Evolutionary conservation across 805 yeast genomes (phyloP), one percentile per base, ranked within the genome.

Genomic region (Martiniozyma abietophila): DNA sequence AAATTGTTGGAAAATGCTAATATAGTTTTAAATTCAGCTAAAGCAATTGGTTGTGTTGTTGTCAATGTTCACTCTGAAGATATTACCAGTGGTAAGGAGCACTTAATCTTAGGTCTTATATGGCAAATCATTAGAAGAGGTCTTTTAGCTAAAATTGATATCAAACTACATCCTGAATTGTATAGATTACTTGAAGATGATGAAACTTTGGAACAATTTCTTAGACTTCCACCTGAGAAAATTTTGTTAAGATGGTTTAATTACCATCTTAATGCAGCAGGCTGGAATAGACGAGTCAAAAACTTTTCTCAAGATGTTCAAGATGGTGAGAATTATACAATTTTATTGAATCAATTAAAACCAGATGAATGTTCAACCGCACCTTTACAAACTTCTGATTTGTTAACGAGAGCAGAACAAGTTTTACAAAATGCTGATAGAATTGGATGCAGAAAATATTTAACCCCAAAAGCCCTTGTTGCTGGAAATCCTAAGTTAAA

Each of bases 121-220:
- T 88, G 97, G 97, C 98, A 92, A 66, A 83, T 92, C 51, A 92
- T 92, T 48, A 80, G 98, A 64, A 80, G 96, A 61, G 98, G 98
- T 30, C 67, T 92, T 54, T 75, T 92, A 47, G 74, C 89, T 47
- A 92, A 92, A 62, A 92, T 92, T 55, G 98, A 92, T 59, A 92
- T 92, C 58, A 88, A 89, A 61, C 67, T 79, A 43, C 98, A 92
- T 53, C 98, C 98, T 5, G 98, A 92, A 60, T 72, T 92, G 54
- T 92, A 92, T 62, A 80, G 98, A 49, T 64, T 92, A 43, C 68
- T 92, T 44, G 96, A 88, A 54, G 96, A 89, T 25, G 97, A 89
- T 58, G 98, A 92, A 63, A 92, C 97, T 28, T 67, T 92, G 39
- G 98, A 92, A 61, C 96, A 92, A 62, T 92, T 92, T 57, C 69